Evolutionary conservation across 2,329 filamentous ascomycete species (phyloP).

Genomic region (Gremmenia infestans): DNA sequence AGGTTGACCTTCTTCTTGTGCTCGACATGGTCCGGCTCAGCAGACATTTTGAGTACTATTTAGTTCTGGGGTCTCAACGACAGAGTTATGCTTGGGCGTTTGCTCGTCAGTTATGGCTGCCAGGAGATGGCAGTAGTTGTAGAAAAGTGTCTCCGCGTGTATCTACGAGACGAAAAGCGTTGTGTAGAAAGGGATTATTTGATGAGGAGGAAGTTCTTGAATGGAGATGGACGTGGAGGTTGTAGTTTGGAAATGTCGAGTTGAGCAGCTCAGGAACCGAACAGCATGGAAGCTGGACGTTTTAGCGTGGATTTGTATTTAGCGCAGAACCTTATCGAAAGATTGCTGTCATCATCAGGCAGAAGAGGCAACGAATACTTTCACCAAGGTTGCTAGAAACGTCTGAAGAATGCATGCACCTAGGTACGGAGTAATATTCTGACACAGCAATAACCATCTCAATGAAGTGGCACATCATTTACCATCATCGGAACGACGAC

Average conservation of each 20-base stretch:
- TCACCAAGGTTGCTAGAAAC: not conserved
- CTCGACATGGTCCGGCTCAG: constrained; percentile 57
- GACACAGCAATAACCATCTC: no score
- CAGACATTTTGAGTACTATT: constrained; percentile 56
- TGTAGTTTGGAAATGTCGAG: not conserved
- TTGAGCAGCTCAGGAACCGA: constrained; percentile 8
- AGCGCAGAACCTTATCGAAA: constrained; percentile 1
- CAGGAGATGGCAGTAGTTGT: constrained; percentile 8
- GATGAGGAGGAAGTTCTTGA: constrained; percentile 6
- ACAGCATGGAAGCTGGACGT: constrained; percentile 1
- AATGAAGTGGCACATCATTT: no score
- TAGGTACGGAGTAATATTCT: no score
- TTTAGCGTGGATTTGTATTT: not conserved
- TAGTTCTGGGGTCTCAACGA: constrained; percentile 3
- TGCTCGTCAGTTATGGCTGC: constrained; percentile 7
- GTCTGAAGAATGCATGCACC: not conserved
- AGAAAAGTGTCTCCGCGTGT: not conserved
- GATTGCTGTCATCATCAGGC: not conserved
- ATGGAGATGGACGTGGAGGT: constrained; percentile 3
- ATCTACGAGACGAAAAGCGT: not conserved
- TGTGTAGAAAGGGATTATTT: not conserved
- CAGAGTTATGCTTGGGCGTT: constrained; percentile 2
- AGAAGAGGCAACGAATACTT: not conserved
- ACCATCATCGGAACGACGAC: no score
- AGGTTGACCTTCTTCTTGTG: constrained; percentile 81